Evolutionary conservation across 2,329 filamentous ascomycete genomes (phyloP), one percentile per base, ranked within the genome.

Genomic region (Aureobasidium subglaciale): DNA sequence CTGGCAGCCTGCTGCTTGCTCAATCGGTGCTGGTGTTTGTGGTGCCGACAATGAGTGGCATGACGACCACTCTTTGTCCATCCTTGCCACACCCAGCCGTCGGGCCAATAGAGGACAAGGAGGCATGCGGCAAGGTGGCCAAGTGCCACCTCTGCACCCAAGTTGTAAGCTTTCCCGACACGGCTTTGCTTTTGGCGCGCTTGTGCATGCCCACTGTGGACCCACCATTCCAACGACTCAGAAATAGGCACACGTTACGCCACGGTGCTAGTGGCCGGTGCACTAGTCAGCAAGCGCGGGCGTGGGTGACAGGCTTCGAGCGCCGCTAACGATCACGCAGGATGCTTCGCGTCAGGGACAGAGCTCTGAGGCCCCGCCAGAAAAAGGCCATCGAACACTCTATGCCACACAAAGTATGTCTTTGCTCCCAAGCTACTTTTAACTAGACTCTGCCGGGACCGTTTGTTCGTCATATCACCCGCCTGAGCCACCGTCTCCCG

Each of bases 221-320:
- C 43, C 54, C 54, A 56, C 54, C 54, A 49, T 43, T 49, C 40
- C 30, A 56, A 49, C 54, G 54, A 46, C 54, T 56, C 54, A 56
- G 54, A 49, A 56, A 56, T 56, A 56, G 54, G 54, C 54, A 56
- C 42, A 56, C 54, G 54, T 56, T 49, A 32, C 54, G 54, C 54
- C 54, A 42, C 54, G 30, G 25, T 49, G 41, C 35, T 41, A 56
- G 42, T 35, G 20, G 32, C 41, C 42, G 54, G 42, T 56, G 54
- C 42, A 49, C 54, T 56, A 56, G 35, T 18, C 27, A 25, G 27
- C 43, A 56, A 56, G 54, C 54, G 54, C 42, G 32, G 54, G 54
- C 42, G 35, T 49, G 43, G 29, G 54, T 46, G 54, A 56, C 54
- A 56, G 42, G 54, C 54, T 48, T 56, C 25, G 34, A 56, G 35